phyloP scores from a whole-genome alignment of 306 rosid species.

The Prunus kanzakura region DNA sequence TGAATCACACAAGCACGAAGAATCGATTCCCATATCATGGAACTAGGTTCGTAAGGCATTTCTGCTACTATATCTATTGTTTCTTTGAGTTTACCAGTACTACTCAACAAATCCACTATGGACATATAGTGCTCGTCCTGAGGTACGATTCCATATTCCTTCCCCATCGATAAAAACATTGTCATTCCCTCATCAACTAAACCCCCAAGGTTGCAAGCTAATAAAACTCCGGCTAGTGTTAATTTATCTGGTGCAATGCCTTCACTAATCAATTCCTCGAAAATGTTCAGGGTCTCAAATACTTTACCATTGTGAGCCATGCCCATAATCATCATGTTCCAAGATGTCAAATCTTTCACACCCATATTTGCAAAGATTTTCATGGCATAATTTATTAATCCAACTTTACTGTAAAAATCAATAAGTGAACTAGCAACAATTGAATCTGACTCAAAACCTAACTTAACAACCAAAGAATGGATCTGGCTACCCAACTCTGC shows the following conservation, averaged over 20 bases:
- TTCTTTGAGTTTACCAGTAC: slow-evolving; percentile 60
- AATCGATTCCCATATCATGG: slow-evolving; percentile 51
- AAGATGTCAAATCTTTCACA: slow-evolving; percentile 64
- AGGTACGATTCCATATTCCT: slow-evolving; percentile 55
- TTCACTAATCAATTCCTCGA: slow-evolving; percentile 35
- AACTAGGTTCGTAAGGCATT: slow-evolving; percentile 44
- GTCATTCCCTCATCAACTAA: slow-evolving; percentile 59
- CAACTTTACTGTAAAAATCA: slow-evolving; percentile 67
- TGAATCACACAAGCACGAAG: slow-evolving; percentile 44
- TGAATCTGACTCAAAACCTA: slow-evolving; percentile 64
- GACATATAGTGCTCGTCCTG: slow-evolving; percentile 52
- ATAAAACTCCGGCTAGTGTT: slow-evolving; percentile 60
- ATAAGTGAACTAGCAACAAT: slow-evolving; percentile 67
- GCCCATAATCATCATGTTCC: slow-evolving; percentile 79
- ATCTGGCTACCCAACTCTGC: slow-evolving; percentile 57
- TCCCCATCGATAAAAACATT: slow-evolving; percentile 57
- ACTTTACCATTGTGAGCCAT: slow-evolving; percentile 52
- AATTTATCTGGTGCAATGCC: slow-evolving; percentile 53
- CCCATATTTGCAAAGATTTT: slow-evolving; percentile 43
- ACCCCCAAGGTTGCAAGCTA: slow-evolving; percentile 67
- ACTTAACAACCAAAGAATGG: slow-evolving; percentile 63
- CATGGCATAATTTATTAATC: slow-evolving; percentile 51
- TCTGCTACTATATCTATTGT: slow-evolving; percentile 48
- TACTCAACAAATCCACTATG: slow-evolving; percentile 61
- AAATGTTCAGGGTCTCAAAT: slow-evolving; percentile 42